Evolutionary conservation across 768 basidiomycete genomes (phyloP).

Genomic region (Saitozyma sp.): DNA sequence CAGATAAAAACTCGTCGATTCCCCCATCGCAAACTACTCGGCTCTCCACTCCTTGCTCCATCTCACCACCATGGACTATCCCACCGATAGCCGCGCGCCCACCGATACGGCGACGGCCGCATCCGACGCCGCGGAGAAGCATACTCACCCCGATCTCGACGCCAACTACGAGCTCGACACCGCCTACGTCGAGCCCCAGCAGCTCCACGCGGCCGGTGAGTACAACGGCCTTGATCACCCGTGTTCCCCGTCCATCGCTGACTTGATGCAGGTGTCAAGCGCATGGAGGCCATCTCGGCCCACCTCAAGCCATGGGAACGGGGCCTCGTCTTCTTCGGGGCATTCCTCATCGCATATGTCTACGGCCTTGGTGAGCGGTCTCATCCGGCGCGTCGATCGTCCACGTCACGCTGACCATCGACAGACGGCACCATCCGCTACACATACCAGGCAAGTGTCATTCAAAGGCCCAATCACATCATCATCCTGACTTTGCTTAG

Average conservation of each 20-base stretch:
- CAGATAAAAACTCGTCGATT: too few species aligned
- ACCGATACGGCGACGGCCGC: too few species aligned
- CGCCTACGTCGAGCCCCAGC: too few species aligned
- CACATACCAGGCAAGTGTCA: slow-evolving; percentile 22
- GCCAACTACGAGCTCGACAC: too few species aligned
- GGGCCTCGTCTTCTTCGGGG: slow-evolving; percentile 37
- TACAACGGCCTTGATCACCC: too few species aligned
- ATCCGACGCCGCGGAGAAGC: too few species aligned
- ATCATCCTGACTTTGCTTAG: background rate
- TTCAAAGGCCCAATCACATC: background rate
- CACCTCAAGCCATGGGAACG: slow-evolving; percentile 31
- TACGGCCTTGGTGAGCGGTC: slow-evolving; percentile 27
- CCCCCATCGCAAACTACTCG: too few species aligned
- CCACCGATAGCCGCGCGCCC: too few species aligned
- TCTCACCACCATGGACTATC: too few species aligned
- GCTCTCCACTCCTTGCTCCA: too few species aligned
- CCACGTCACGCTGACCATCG: background rate
- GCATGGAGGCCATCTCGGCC: slow-evolving; percentile 44
- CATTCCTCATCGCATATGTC: slow-evolving; percentile 47
- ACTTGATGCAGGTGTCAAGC: slow-evolving; percentile 34
- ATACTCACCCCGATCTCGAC: too few species aligned
- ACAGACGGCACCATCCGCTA: slow-evolving; percentile 19
- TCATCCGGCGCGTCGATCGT: background rate
- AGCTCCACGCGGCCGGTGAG: too few species aligned
- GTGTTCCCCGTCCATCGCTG: background rate